A percentile compares a stretch with the other conserved stretches of the same genome.
These are phyloP conservation scores for Phtheirospermum japonicum DNA, from an alignment of 257 asterid species.

Conservation along the genomic window DNA sequence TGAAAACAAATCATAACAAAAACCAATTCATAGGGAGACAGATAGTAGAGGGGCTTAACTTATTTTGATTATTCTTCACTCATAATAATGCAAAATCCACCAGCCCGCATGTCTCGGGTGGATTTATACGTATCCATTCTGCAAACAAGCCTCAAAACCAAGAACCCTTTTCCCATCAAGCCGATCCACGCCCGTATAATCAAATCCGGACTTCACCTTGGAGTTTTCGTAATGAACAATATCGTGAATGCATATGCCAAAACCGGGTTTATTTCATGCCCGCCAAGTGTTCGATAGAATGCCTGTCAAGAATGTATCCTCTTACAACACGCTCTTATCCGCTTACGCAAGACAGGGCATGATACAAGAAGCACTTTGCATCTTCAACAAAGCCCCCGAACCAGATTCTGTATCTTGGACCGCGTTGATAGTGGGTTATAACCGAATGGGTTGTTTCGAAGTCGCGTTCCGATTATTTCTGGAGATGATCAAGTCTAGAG, in stretches of 20 bases:
- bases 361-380: conserved; percentile 42
- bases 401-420: conserved; percentile 90
- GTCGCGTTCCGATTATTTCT: conserved; percentile 49
- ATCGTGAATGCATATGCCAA: conserved; percentile 66
- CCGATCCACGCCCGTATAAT: conserved; percentile 55
- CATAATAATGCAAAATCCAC: too few species aligned
- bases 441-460: conserved; percentile 44
- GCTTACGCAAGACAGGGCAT: conserved; percentile 64
- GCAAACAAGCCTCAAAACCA: conserved; percentile 57
- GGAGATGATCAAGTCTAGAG: conserved; percentile 50
- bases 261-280: conserved; percentile 52
- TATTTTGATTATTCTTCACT: too few species aligned
- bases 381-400: conserved; percentile 51
- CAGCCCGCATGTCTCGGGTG: conserved; percentile 26
- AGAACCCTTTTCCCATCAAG: conserved; percentile 35
- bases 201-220: conserved; percentile 53
- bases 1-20: too few species aligned
- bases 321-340: conserved; percentile 76
- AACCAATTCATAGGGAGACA: too few species aligned
- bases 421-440: conserved; percentile 71
- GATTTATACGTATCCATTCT: conserved; percentile 51
- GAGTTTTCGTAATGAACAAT: conserved; percentile 62
- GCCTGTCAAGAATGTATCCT: conserved; percentile 57
- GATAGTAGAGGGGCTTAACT: too few species aligned
- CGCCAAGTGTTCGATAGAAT: conserved; percentile 61